phyloP scores from a whole-genome alignment of 768 basidiomycete genomes.

The Pisolithus tinctorius region DNA sequence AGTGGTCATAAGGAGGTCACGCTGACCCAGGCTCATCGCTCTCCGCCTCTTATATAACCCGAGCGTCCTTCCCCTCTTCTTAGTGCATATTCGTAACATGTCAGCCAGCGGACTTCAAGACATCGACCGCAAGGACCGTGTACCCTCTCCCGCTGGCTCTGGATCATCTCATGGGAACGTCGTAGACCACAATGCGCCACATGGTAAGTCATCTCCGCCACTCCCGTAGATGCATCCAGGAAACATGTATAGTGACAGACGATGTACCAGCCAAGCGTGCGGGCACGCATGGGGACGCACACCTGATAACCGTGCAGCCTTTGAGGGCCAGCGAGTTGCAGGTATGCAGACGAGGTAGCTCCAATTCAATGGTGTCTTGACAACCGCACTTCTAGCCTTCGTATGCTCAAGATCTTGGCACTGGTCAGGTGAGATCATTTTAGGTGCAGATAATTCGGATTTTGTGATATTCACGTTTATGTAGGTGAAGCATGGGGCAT shows the following conservation, averaged over 20 bases:
- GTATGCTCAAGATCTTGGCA: slow-evolving; percentile 86
- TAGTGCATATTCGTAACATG: slow-evolving; percentile 9
- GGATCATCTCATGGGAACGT: slow-evolving; percentile 48
- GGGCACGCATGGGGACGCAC: slow-evolving; percentile 20
- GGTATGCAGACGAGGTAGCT: slow-evolving; percentile 32
- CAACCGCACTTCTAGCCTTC: slow-evolving; percentile 51
- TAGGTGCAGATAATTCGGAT: background rate
- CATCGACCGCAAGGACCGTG: slow-evolving; percentile 48
- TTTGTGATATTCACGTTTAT: background rate
- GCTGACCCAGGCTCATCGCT: background rate
- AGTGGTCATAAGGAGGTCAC: too few relatives aligned
- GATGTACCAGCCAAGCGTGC: slow-evolving; percentile 38
- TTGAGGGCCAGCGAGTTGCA: slow-evolving; percentile 85
- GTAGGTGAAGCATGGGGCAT: slow-evolving; percentile 76
- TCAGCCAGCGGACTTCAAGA: slow-evolving; percentile 14
- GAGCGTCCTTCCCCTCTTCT: background rate
- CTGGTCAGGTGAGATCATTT: slow-evolving; percentile 38
- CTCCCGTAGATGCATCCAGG: slow-evolving; percentile 6
- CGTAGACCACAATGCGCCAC: slow-evolving; percentile 63
- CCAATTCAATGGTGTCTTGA: background rate
- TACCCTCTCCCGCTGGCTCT: slow-evolving; percentile 29
- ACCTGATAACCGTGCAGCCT: slow-evolving; percentile 77
- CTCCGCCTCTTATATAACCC: background rate
- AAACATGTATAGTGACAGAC: slow-evolving; percentile 52
- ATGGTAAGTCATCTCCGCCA: slow-evolving; percentile 38